Evolutionary conservation across 805 yeast species (phyloP).

Genomic region (Lachancea sp.): DNA sequence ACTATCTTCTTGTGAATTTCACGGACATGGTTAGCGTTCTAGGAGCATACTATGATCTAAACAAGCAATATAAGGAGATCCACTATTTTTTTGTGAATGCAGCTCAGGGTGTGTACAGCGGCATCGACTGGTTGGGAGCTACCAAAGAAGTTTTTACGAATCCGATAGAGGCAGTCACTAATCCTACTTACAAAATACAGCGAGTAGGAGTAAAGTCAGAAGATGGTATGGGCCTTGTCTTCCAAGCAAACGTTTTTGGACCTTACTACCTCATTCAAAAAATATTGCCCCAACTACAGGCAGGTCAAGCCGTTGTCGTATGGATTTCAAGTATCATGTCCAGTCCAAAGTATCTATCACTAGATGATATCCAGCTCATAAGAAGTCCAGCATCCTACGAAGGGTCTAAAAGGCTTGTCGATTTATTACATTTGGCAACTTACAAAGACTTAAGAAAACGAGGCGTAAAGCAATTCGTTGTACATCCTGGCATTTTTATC

Average conservation of each 20-base stretch:
- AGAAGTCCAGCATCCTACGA: conserved; percentile 69
- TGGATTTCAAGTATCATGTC: conserved; percentile 89
- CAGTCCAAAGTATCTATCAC: conserved; percentile 62
- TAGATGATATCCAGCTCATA: conserved; percentile 68
- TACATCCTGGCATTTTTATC: conserved; percentile 92
- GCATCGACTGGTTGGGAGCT: conserved; percentile 83
- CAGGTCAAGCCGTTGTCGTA: conserved; percentile 56
- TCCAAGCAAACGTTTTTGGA: conserved; percentile 95
- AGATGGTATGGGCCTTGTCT: conserved; percentile 81
- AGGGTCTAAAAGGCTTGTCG: conserved; percentile 84
- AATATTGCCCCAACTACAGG: conserved; percentile 46
- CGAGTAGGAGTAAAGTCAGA: conserved; percentile 63
- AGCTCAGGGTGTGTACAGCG: conserved; percentile 80
- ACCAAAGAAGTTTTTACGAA: conserved; percentile 53
- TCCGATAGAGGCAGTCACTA: conserved; percentile 81
- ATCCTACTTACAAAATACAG: conserved; percentile 82
- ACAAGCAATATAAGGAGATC: conserved; percentile 54
- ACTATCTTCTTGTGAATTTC: conserved; percentile 84
- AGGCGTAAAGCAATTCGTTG: conserved; percentile 65
- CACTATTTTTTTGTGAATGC: conserved; percentile 84
- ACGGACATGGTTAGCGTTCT: conserved; percentile 81
- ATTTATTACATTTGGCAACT: conserved; percentile 71
- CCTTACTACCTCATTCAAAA: conserved; percentile 80
- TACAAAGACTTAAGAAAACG: conserved; percentile 44
- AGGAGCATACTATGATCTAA: conserved; percentile 65